Conservation (phyloP, 1,139 yeast genomes). For the Candida smagusa region DNA sequence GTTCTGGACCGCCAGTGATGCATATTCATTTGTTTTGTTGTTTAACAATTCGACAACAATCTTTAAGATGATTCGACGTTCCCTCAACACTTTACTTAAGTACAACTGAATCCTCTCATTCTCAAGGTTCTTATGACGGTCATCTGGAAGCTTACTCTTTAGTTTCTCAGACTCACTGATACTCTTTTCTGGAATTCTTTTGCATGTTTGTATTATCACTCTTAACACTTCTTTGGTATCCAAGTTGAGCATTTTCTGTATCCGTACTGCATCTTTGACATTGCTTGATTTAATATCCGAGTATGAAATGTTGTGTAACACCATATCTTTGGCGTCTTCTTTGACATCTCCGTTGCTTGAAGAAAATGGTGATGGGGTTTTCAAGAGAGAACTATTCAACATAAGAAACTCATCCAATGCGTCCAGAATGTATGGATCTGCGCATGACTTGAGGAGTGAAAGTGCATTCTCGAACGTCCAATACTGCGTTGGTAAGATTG, state of each 20-base stretch:
- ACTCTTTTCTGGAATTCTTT: conserved; percentile 33
- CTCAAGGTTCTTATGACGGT: conserved; percentile 29
- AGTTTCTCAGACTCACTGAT: conserved; percentile 20
- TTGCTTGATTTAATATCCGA: conserved; percentile 30
- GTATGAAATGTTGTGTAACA: conserved; percentile 40
- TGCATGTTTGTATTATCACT: conserved; percentile 39
- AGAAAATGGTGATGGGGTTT: conserved; percentile 35
- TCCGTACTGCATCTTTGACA: conserved; percentile 36
- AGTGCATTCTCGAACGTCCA: conserved; percentile 46
- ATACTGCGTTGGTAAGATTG: conserved; percentile 36
- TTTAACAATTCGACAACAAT: conserved; percentile 38
- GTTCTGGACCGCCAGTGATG: conserved; percentile 32
- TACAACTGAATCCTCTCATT: conserved; percentile 29
- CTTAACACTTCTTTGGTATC: conserved; percentile 45
- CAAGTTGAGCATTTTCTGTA: conserved; percentile 31
- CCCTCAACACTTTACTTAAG: conserved; percentile 37
- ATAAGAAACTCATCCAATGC: conserved; percentile 46
- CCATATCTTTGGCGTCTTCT: conserved; percentile 25
- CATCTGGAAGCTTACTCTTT: conserved; percentile 36
- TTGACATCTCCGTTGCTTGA: conserved; percentile 1
- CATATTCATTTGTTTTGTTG: conserved; percentile 28
- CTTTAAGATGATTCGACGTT: conserved; percentile 43
- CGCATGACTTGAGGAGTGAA: conserved; percentile 28
- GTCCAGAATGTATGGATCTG: conserved; percentile 32
- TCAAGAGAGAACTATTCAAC: conserved; percentile 25